Base-by-base conservation (phyloP, 2,329 filamentous ascomycete genomes). In the Colletotrichum sp. region DNA sequence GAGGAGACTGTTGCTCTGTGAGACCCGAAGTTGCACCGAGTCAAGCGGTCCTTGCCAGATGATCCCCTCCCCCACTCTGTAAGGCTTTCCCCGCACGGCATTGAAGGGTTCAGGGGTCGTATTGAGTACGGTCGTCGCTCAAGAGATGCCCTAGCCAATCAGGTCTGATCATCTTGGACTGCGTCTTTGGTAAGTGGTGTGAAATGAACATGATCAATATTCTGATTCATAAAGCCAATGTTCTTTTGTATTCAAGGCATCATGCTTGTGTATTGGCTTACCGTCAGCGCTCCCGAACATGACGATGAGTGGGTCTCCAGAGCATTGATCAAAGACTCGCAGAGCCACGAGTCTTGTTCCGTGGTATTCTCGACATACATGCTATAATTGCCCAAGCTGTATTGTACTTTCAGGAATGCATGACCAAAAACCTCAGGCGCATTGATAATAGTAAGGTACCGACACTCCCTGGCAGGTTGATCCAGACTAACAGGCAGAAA, bases 321-420 rank as follows among this genome's bases (percentile, higher is more conserved):
- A 52, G n/a, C 3, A 12, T 12, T 22, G 10, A 52, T 48, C 6
- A 13, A 48, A 48, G 18, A 48, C 1, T n/a, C n/a, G 6, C 18
- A 12, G 0, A 12, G 15, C 10, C 10, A 4, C 5, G 10, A 22
- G n/a, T n/a, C n/a, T 12, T 13, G n/a, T 48, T 22, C 44, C n/a
- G 10, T 4, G 44, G 13, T 13, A 0, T 48, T 22, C 3, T 52
- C 10, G 13, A n/a, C n/a, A 48, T n/a, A 48, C 39, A n/a, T 44
- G 5, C 39, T 10, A 2, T 44, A 6, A 10, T 6, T 44, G 39
- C 18, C 5, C 9, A 3, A 44, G 4, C 18, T 12, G 18, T n/a
- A 12, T 0, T 1, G 2, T n/a, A 2, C 12, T 6, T 48, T 1
- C 39, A 48, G 9, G 0, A 3, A 28, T 24, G 13, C 7, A 0